These are phyloP conservation scores for Copromyces sp. DNA, from an alignment of 495 filamentous ascomycete genomes.

Conservation along the genomic window DNA sequence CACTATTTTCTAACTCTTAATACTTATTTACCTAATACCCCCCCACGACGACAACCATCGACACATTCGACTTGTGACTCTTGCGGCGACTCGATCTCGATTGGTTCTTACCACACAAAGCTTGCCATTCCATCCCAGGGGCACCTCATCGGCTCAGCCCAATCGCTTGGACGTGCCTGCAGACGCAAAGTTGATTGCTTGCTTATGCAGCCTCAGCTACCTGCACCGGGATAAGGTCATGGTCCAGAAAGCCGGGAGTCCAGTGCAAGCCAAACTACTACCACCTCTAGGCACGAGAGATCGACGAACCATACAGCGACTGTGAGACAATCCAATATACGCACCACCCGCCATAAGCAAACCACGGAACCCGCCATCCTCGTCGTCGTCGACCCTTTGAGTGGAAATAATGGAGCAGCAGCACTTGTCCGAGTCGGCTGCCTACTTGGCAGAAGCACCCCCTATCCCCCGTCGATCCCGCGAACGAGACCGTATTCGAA, in stretches of 20 bases:
- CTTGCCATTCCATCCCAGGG: background rate
- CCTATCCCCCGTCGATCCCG: conserved; percentile 23
- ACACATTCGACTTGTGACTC: background rate
- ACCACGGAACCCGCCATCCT: background rate
- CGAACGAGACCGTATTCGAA: conserved; percentile 18
- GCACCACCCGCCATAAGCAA: background rate
- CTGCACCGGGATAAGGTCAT: background rate
- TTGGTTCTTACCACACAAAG: background rate
- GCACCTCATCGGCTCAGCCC: background rate
- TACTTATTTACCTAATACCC: background rate
- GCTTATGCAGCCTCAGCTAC: background rate
- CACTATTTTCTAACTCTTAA: background rate
- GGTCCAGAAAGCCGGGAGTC: background rate
- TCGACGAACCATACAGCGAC: background rate
- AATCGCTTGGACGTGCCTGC: background rate
- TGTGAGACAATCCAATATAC: background rate
- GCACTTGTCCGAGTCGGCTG: conserved; percentile 15
- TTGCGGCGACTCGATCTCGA: background rate
- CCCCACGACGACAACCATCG: background rate
- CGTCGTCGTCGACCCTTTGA: background rate
- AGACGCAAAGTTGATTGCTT: background rate
- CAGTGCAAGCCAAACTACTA: background rate
- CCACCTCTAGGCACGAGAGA: background rate
- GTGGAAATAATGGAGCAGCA: conserved; percentile 9
- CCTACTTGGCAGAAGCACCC: conserved; percentile 12